A percentile compares a stretch with the other conserved stretches of the same genome.
Conservation (phyloP, 148 eudicot species). For the Bassia scoparia region DNA sequence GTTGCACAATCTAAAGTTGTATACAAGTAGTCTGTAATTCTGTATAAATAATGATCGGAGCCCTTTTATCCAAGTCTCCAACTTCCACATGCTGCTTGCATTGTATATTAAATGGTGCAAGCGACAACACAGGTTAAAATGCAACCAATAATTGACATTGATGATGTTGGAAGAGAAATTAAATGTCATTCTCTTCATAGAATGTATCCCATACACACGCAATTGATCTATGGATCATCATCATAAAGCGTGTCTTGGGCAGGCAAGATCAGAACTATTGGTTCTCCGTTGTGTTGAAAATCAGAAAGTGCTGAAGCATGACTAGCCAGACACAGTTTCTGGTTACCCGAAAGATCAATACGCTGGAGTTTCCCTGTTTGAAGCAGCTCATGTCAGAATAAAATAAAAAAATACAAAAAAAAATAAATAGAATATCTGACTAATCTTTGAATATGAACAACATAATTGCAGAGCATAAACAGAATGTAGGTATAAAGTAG, state of each 20-base stretch:
- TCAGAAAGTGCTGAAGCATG: constrained; percentile 44
- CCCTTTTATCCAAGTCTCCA: background rate
- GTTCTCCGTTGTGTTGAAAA: constrained; percentile 51
- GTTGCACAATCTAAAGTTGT: background rate
- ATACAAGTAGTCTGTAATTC: background rate
- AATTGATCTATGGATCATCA: constrained; percentile 57
- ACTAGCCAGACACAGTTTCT: constrained; percentile 29
- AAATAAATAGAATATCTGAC: background rate
- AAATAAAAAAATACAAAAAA: background rate
- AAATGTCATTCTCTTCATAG: background rate
- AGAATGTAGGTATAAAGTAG: background rate
- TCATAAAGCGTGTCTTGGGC: constrained; percentile 53
- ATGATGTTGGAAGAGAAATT: background rate
- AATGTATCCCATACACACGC: background rate
- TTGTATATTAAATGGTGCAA: background rate
- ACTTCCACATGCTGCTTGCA: background rate
- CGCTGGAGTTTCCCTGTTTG: constrained; percentile 63
- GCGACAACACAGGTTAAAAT: background rate
- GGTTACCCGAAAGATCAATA: constrained; percentile 72
- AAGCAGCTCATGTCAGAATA: constrained; percentile 2
- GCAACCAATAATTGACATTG: background rate
- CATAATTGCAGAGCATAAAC: background rate
- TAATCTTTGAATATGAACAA: background rate
- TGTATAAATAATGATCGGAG: background rate
- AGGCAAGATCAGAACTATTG: constrained; percentile 32